phyloP scores from a whole-genome alignment of 345 rosid species.

The Eucalyptus albens region DNA sequence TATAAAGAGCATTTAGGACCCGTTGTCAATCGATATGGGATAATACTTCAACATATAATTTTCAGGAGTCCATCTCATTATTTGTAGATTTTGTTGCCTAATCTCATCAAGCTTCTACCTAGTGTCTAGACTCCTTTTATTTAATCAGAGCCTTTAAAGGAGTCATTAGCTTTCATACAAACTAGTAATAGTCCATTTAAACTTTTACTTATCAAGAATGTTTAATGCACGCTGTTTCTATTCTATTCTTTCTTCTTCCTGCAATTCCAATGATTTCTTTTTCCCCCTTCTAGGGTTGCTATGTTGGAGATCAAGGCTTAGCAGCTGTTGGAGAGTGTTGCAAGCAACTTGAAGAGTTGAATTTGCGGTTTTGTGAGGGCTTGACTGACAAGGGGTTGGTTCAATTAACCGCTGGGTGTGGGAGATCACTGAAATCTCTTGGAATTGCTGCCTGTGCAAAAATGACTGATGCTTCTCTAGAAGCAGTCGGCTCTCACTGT shows the following conservation, averaged over 20 bases:
- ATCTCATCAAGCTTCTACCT: neutral
- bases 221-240: neutral
- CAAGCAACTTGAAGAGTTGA: constrained; percentile 60
- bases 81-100: neutral
- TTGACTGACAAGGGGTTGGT: constrained; percentile 69
- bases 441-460: constrained; percentile 84
- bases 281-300: constrained; percentile 56
- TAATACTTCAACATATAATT: neutral
- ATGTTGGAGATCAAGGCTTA: constrained; percentile 77
- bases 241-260: neutral
- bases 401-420: constrained; percentile 46
- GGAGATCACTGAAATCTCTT: constrained; percentile 60
- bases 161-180: neutral
- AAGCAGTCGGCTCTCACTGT: constrained; percentile 67
- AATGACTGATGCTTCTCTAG: constrained; percentile 60
- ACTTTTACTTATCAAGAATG: neutral
- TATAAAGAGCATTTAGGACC: neutral
- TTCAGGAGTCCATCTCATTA: neutral
- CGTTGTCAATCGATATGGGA: too few species aligned
- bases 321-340: constrained; percentile 62
- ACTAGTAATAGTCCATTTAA: neutral
- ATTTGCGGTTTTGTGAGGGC: constrained; percentile 85
- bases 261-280: neutral
- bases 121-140: neutral
- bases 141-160: neutral